Evolutionary conservation across 2,329 filamentous ascomycete genomes (phyloP), one percentile per base, ranked within the genome.

Genomic region (Diaporthe longicolla): DNA sequence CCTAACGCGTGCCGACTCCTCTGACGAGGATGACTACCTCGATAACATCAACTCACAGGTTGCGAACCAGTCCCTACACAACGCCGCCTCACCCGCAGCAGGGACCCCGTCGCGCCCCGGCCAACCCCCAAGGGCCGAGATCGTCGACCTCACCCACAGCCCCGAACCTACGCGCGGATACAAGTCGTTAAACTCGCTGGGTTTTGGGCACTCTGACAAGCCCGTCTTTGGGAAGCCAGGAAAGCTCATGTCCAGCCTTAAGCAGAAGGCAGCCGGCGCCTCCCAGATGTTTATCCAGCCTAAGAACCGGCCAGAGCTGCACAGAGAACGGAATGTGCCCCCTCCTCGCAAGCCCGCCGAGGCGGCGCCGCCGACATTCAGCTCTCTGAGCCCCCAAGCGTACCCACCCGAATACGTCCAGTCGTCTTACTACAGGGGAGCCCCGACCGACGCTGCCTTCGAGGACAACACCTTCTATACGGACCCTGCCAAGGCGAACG

Each of bases 401-500:
- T 79, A 79, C 6, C 78, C 79, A 4, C 76, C 78, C 61, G 76
- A 75, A 9, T 85, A 85, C 70, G 82, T 77, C 37, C 81, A 83
- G 73, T 79, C 82, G 5, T 74, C 74, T 1, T 76, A 75, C 48
- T 73, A 75, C 55, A 75, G 52, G 24, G 43, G 70, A 8, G 45
- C 75, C 26, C 63, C 61, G 21, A 57, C n/a, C 1, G 70, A 77
- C 7, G 76, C 72, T 10, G 70, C 75, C 26, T 76, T 81, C 40
- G 82, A 80, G n/a, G 85, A 88, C n/a, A 84, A 86, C 71, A 84
- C 86, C 1, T 86, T 90, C 75, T 95, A 93, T 77, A 91, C 93
- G 8, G 93, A 95, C 77, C 90, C 93, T 0, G 86, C 86, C 73
- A 93, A 94, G 81, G 93, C 94, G 15, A 91, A 89, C 68, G 92